Evolutionary conservation across 129 eudicot species (phyloP).

Genomic region (Flaveria robusta): DNA sequence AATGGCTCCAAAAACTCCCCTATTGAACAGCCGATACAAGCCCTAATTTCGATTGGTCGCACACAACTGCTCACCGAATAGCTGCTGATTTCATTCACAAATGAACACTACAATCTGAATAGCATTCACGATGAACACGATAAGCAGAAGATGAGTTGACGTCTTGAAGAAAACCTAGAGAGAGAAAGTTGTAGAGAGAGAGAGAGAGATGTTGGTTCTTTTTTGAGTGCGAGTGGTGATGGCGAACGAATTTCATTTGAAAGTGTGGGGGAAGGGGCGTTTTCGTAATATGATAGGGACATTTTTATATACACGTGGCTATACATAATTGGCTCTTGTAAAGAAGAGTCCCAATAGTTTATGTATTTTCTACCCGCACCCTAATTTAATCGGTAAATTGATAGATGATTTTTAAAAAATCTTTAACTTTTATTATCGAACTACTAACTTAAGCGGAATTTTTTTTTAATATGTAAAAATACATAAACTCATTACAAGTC

Average conservation of each 20-base stretch:
- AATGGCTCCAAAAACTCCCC: conserved; percentile 20
- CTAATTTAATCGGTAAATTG: background rate
- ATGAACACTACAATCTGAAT: background rate
- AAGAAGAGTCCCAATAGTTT: background rate
- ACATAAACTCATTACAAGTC: too few relatives aligned
- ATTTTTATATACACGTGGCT: background rate
- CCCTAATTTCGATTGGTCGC: conserved; percentile 26
- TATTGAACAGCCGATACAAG: conserved; percentile 24
- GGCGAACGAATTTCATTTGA: conserved; percentile 18
- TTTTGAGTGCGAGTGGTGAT: conserved; percentile 5
- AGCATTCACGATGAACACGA: background rate
- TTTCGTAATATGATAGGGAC: background rate
- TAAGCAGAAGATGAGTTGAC: background rate
- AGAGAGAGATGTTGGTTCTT: background rate
- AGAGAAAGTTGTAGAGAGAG: background rate
- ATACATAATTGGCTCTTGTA: background rate
- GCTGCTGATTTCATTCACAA: background rate
- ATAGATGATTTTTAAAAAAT: too few relatives aligned
- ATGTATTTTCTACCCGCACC: background rate
- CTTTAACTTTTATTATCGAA: too few relatives aligned
- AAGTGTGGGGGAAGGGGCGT: conserved; percentile 24
- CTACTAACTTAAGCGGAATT: too few relatives aligned
- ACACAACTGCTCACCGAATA: background rate
- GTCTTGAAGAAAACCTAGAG: conserved; percentile 27
- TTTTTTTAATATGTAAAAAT: too few relatives aligned